Evolutionary conservation across 768 basidiomycete species (phyloP), one percentile per base, ranked within the genome.

Genomic region (Lactarius indigo): DNA sequence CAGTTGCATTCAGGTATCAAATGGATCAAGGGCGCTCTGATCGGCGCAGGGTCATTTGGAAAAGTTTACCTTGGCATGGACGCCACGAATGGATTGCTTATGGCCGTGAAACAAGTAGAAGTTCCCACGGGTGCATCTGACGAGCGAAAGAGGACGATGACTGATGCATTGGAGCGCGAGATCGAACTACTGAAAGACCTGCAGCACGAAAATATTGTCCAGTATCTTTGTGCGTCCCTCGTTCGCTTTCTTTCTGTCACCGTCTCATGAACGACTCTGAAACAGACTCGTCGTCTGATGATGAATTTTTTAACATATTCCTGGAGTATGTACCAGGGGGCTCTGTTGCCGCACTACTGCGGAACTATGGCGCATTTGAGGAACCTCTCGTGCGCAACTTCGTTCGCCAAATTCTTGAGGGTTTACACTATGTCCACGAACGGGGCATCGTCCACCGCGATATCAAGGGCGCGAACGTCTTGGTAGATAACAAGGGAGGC

Each of bases 101-200:
- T 98, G 95, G 95, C 95, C 44, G 95, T 98, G 70, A 98, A 98
- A 79, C 95, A 98, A 82, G 95, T 98, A 54, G 92, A 96, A 73
- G 84, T 98, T 33, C 91, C 94, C 0, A 90, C 88, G 3, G 89
- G 87, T 10, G 86, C 89, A 4, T 96, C 96, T 74, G 91, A 96
- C 74, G 95, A 95, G 74, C 87, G 94, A 70, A 96, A 95, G 79
- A 90, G 91, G 79, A 87, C 85, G 76, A 98, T 98, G 95, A 85
- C 94, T 15, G 91, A 84, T 63, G 93, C 93, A 1, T 81, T 95
- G 52, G 94, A 98, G 76, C 86, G 91, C 44, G 97, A 99, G 78
- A 98, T 98, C 68, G 94, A 93, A 78, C 82, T 98, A 3, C 81
- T 98, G 68, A 94, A 95, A 75, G 91, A 94, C 64, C 79, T 97